Evolutionary conservation across 495 filamentous ascomycete species (phyloP).

Genomic region (Daldinia bambusicola): DNA sequence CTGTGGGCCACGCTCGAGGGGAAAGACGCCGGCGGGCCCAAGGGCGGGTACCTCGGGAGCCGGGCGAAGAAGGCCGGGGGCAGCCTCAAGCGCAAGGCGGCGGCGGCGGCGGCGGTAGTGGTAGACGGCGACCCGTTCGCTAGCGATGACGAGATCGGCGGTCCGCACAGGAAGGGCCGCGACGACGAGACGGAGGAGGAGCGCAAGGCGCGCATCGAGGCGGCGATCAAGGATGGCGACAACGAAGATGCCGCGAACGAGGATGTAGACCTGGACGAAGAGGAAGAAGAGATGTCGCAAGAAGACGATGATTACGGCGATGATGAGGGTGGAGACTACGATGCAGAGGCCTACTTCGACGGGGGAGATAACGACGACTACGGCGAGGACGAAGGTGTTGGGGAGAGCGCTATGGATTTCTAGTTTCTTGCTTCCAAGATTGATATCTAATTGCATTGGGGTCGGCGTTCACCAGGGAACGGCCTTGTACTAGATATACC

Average conservation of each 20-base stretch:
- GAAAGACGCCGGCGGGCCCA: constrained; percentile 46
- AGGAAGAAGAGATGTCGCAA: constrained; percentile 57
- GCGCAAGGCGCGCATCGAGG: constrained; percentile 50
- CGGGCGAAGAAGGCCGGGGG: constrained; percentile 15
- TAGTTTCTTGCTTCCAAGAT: not conserved
- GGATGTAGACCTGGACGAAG: constrained; percentile 51
- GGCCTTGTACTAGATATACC: not conserved
- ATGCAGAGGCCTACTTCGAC: constrained; percentile 66
- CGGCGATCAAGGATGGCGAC: constrained; percentile 49
- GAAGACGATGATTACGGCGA: constrained; percentile 58
- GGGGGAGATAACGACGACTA: constrained; percentile 59
- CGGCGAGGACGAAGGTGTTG: constrained; percentile 58
- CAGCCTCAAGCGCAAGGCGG: constrained; percentile 23
- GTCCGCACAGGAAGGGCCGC: constrained; percentile 37
- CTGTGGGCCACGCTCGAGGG: constrained; percentile 63
- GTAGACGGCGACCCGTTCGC: constrained; percentile 33
- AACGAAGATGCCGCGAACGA: constrained; percentile 54
- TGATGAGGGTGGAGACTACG: constrained; percentile 65
- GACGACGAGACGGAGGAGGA: constrained; percentile 56
- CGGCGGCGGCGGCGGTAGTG: no score
- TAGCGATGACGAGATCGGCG: constrained; percentile 38
- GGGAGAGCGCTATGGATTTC: constrained; percentile 52
- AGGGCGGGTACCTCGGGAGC: constrained; percentile 33
- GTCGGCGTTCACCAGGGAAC: constrained; percentile 22
- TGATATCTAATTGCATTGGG: constrained; percentile 17